Evolutionary conservation across 345 rosid species (phyloP), one percentile per base, ranked within the genome.

Genomic region (Carallia brachiata): DNA sequence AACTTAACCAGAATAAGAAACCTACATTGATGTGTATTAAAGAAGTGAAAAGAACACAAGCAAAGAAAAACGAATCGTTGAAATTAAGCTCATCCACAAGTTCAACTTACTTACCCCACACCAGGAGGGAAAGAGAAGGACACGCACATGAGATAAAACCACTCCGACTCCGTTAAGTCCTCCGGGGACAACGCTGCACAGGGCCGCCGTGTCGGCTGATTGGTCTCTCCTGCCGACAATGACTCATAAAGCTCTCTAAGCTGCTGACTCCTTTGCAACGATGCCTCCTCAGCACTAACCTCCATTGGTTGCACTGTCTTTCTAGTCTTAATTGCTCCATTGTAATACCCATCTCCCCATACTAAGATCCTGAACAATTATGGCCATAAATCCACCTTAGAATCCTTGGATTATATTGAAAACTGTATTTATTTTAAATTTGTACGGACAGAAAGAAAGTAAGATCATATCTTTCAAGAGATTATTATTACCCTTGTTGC

Each of bases 121-220:
- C 91, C 91, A 57, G 90, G 88, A 74, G 88, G 75, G 52, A 92
- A 96, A 55, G 97, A 86, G 87, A 92, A 96, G 77, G 99, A 91
- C n/a, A 85, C 96, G 59, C 98, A 91, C 96, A 94, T 91, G 61
- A 94, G 74, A 71, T 94, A 94, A 81, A 94, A 94, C 98, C 98
- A 94, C 68, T 94, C 98, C 1, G 98, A 80, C 79, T 94, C 97
- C 4, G 98, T 94, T 36, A 94, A 76, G 87, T 94, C 98, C 79
- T 94, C 98, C 6, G 98, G 98, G 0, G 97, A 91, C 70, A 94
- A 78, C 19, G 99, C 82, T 0, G 96, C 96, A 62, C 88, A 83
- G 17, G 94, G 97, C 66, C 99, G 79, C 57, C 86, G 75, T 10
- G 89, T 74, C 0, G 96, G 88, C 84, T 79, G 93, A 77, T 82